phyloP scores from a whole-genome alignment of 2,329 filamentous ascomycete species.

The Colletotrichum kahawae region DNA sequence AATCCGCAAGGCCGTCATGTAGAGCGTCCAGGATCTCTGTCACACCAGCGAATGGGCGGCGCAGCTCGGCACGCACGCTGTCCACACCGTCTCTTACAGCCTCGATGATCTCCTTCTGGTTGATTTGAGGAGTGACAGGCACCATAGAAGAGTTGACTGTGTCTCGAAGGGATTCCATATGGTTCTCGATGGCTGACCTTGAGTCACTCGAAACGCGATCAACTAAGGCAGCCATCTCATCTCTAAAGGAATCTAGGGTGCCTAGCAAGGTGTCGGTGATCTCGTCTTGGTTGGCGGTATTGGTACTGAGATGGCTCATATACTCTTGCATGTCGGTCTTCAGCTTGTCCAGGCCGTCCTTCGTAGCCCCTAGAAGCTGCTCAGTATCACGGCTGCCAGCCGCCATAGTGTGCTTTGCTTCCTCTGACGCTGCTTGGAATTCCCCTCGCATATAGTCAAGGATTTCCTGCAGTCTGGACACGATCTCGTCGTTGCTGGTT shows the following conservation, averaged over 20 bases:
- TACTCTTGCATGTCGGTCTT: slow-evolving; percentile 82
- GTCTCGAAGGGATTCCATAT: slow-evolving; percentile 82
- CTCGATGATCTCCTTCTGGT: slow-evolving; percentile 71
- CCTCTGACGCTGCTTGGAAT: slow-evolving; percentile 64
- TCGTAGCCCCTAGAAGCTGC: slow-evolving; percentile 85
- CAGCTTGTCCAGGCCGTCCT: slow-evolving; percentile 84
- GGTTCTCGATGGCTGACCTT: slow-evolving; percentile 76
- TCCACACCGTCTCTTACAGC: slow-evolving; percentile 76
- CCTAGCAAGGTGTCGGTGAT: slow-evolving; percentile 72
- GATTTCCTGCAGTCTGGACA: slow-evolving; percentile 68
- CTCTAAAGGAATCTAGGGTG: slow-evolving; percentile 70
- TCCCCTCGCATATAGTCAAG: slow-evolving; percentile 64
- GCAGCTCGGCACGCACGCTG: slow-evolving; percentile 76
- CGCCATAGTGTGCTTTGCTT: slow-evolving; percentile 78
- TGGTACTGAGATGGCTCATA: slow-evolving; percentile 70
- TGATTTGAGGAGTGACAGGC: slow-evolving; percentile 57
- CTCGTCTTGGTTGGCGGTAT: slow-evolving; percentile 75
- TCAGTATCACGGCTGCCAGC: slow-evolving; percentile 84
- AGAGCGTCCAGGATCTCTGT: slow-evolving; percentile 89
- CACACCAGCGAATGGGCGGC: slow-evolving; percentile 70
- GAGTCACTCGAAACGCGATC: slow-evolving; percentile 52
- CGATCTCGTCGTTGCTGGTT: slow-evolving; percentile 53
- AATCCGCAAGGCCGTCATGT: slow-evolving; percentile 82
- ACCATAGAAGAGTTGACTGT: slow-evolving; percentile 74
- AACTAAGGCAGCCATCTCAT: slow-evolving; percentile 70